Evolutionary conservation across 2,329 filamentous ascomycete species (phyloP).

Genomic region (Pseudocercospora fuligena): DNA sequence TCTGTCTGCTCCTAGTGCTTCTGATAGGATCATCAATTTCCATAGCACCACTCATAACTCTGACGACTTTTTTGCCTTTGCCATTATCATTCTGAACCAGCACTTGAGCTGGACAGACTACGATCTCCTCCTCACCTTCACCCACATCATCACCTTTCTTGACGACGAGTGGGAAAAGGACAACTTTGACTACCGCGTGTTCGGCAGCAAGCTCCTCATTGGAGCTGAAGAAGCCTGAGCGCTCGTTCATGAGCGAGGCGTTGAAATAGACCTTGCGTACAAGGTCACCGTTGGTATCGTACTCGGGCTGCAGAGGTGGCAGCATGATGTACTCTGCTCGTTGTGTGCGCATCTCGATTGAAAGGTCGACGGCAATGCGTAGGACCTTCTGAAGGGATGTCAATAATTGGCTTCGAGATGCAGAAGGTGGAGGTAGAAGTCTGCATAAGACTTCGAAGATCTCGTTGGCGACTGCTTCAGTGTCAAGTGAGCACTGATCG

Average conservation of each 20-base stretch:
- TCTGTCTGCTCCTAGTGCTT: constrained; percentile 28
- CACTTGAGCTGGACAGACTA: constrained; percentile 94
- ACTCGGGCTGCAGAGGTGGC: constrained; percentile 90
- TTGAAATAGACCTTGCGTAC: constrained; percentile 89
- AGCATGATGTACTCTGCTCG: constrained; percentile 98
- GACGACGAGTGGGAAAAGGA: constrained; percentile 94
- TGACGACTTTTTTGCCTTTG: constrained; percentile 53
- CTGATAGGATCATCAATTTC: constrained; percentile 46
- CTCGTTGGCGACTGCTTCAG: constrained; percentile 91
- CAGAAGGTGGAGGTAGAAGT: constrained; percentile 83
- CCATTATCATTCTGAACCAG: constrained; percentile 62
- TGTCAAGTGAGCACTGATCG: constrained; percentile 83
- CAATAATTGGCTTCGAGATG: constrained; percentile 79
- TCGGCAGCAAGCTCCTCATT: constrained; percentile 82
- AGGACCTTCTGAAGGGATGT: constrained; percentile 86
- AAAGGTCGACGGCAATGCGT: constrained; percentile 83
- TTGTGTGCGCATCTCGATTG: constrained; percentile 96
- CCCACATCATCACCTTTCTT: constrained; percentile 92
- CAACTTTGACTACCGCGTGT: constrained; percentile 80
- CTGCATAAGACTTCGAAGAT: constrained; percentile 82
- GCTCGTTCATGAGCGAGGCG: constrained; percentile 91
- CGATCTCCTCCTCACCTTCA: constrained; percentile 88
- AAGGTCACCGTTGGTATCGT: constrained; percentile 90
- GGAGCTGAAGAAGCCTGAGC: constrained; percentile 69
- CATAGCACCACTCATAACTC: constrained; percentile 57